phyloP scores from a whole-genome alignment of 164 flowering plant species.

The Hamamelis virginiana region DNA sequence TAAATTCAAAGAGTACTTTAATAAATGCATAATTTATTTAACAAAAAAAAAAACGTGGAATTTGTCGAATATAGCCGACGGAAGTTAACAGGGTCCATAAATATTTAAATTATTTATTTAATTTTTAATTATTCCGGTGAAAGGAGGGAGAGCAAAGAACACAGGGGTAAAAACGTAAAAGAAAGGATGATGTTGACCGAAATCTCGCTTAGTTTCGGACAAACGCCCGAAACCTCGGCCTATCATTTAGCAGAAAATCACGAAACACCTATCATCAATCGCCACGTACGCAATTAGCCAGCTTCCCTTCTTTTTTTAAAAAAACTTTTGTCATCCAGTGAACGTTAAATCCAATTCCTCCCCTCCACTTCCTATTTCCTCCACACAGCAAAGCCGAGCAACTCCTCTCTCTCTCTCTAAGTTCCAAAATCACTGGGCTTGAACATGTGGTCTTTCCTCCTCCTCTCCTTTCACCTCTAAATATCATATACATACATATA shows the following conservation, averaged over 20 bases:
- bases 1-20: too few species aligned
- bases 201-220: too few species aligned
- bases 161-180: too few species aligned
- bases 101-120: too few species aligned
- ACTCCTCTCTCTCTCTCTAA: conserved; percentile 1
- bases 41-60: too few species aligned
- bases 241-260: neutral
- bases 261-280: neutral
- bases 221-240: neutral
- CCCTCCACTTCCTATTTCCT: conserved; percentile 8
- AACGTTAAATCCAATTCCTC: neutral
- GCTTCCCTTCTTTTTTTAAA: neutral
- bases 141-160: too few species aligned
- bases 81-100: too few species aligned
- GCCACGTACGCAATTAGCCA: conserved; percentile 16
- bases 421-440: conserved; percentile 1
- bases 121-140: too few species aligned
- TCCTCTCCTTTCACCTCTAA: conserved; percentile 1
- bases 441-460: conserved; percentile 20
- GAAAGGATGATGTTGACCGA: too few species aligned
- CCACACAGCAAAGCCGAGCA: neutral
- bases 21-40: too few species aligned
- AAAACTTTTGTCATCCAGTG: neutral
- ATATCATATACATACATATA: neutral
- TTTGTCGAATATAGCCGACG: too few species aligned